A percentile compares a stretch with the other conserved stretches of the same genome.
These are phyloP conservation scores for Salpingoeca rosetta DNA, from an alignment of 78 protist genomes.

Conservation along the genomic window DNA sequence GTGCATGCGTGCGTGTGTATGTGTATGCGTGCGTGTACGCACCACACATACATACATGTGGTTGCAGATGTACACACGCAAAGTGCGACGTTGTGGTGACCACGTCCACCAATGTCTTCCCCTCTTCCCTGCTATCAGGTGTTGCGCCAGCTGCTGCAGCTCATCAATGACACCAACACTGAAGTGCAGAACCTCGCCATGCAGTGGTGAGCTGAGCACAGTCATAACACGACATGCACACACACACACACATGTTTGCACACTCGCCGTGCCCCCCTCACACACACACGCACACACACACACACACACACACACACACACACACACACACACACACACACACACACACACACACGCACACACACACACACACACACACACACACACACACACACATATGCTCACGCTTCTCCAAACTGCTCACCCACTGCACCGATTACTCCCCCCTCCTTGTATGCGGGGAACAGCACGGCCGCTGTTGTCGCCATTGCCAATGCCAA, in stretches of 20 bases:
- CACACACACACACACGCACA: neutral
- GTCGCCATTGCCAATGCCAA: neutral
- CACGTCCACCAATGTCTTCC: neutral
- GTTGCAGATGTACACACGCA: neutral
- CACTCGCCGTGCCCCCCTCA: too few species aligned
- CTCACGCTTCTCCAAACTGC: neutral
- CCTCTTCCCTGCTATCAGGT: neutral
- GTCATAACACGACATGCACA: too few species aligned
- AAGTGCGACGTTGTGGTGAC: neutral
- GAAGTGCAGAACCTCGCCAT: slow-evolving; percentile 1
- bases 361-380: neutral
- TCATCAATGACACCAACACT: neutral
- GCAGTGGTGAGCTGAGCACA: too few species aligned
- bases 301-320: neutral
- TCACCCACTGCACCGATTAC: too few species aligned
- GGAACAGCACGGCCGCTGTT: neutral
- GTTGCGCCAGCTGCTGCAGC: neutral
- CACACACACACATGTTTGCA: too few species aligned
- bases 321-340: neutral
- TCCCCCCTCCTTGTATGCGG: too few species aligned
- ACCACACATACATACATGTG: too few species aligned
- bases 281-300: too few species aligned
- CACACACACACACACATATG: neutral
- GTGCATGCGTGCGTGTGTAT: neutral
- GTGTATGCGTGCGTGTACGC: slow-evolving; percentile 7